Conservation (phyloP, 495 filamentous ascomycete genomes). For the Aspergillus ellipticus region DNA sequence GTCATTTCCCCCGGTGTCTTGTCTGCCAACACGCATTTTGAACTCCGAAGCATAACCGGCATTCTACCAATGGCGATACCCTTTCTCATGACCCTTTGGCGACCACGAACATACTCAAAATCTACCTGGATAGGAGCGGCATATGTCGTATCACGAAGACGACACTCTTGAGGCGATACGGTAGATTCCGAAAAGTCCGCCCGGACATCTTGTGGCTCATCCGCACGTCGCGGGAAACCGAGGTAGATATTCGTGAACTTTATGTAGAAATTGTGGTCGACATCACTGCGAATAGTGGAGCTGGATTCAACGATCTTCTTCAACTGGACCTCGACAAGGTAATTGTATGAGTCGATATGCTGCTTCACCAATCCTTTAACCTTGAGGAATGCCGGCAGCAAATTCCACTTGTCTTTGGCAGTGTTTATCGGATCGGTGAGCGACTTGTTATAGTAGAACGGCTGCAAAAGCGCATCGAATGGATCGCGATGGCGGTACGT, state of each 20-base stretch:
- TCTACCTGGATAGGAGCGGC: constrained; percentile 89
- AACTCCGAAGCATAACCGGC: constrained; percentile 95
- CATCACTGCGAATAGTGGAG: constrained; percentile 77
- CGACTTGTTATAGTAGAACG: constrained; percentile 93
- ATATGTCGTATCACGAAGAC: constrained; percentile 92
- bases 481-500: constrained; percentile 40
- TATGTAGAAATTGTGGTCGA: constrained; percentile 80
- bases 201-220: constrained; percentile 54
- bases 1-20: constrained; percentile 83
- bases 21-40: constrained; percentile 78
- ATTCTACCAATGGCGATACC: constrained; percentile 81
- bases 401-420: constrained; percentile 92
- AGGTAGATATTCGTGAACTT: constrained; percentile 89
- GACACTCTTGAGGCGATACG: constrained; percentile 88
- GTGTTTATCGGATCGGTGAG: constrained; percentile 92
- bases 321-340: constrained; percentile 89
- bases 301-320: constrained; percentile 95
- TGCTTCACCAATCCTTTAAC: constrained; percentile 96
- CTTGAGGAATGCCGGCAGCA: constrained; percentile 92
- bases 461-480: constrained; percentile 87
- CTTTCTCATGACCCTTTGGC: constrained; percentile 61
- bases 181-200: constrained; percentile 51
- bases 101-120: constrained; percentile 77
- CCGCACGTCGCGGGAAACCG: constrained; percentile 68
- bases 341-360: constrained; percentile 98